Evolutionary conservation across 257 asterid species (phyloP).

Genomic region (Verbascum thapsus): DNA sequence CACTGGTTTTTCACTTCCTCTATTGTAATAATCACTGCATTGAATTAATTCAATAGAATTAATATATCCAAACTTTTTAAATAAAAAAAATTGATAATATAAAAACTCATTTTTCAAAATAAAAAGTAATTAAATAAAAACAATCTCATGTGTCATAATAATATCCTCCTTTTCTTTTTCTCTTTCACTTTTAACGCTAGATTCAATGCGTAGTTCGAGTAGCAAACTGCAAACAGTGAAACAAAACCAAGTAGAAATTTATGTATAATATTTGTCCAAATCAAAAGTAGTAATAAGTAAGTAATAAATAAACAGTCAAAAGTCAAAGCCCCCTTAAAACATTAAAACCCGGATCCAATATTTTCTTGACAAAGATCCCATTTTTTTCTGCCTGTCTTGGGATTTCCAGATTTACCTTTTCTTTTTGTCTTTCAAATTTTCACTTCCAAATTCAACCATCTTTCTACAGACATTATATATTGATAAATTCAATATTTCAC

Average conservation of each 20-base stretch:
- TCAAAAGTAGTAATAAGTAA: constrained; percentile 19
- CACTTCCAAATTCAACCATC: constrained; percentile 22
- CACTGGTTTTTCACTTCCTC: too few species aligned
- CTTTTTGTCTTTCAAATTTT: constrained; percentile 36
- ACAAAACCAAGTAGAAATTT: constrained; percentile 11
- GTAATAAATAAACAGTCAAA: constrained; percentile 31
- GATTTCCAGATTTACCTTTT: constrained; percentile 44
- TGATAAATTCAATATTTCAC: constrained; percentile 3
- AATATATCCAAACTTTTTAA: too few species aligned
- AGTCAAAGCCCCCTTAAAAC: constrained; percentile 40
- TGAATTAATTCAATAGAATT: too few species aligned
- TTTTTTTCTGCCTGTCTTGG: constrained; percentile 49
- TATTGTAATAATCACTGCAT: too few species aligned
- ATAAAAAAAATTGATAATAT: too few species aligned
- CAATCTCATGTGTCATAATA: too few species aligned
- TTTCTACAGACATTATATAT: constrained; percentile 1
- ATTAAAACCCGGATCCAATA: constrained; percentile 18
- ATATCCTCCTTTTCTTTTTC: background rate
- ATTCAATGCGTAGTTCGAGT: background rate
- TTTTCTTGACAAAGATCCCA: constrained; percentile 46
- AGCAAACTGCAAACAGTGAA: background rate
- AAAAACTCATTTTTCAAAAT: too few species aligned
- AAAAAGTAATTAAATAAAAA: too few species aligned
- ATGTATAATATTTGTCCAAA: constrained; percentile 18
- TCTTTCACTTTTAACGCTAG: background rate